Evolutionary conservation across 345 rosid species (phyloP).

Genomic region (Aquilaria malaccensis): DNA sequence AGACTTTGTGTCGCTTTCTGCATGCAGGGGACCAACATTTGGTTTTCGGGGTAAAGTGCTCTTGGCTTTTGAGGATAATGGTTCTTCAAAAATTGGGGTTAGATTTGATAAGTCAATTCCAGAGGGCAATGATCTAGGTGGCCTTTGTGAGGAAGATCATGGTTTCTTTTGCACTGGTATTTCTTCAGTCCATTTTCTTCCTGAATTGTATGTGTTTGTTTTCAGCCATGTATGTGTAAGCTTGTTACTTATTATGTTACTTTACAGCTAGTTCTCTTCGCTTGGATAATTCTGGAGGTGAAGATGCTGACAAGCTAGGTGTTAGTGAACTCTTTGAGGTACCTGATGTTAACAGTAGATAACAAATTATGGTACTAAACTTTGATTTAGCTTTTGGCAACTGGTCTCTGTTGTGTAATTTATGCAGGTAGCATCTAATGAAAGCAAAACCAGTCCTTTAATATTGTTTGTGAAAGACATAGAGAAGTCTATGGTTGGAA

Average conservation of each 20-base stretch:
- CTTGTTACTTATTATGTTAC: conserved; percentile 5
- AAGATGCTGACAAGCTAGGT: conserved; percentile 70
- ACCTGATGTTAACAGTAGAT: conserved; percentile 7
- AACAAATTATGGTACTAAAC: background rate
- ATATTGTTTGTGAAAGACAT: conserved; percentile 77
- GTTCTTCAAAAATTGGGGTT: conserved; percentile 73
- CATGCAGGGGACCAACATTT: conserved; percentile 54
- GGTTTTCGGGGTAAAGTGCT: conserved; percentile 82
- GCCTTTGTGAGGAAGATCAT: conserved; percentile 72
- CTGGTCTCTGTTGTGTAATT: conserved; percentile 12
- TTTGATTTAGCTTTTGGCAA: background rate
- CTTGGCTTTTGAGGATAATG: conserved; percentile 80
- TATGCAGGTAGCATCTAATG: conserved; percentile 50
- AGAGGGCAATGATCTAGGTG: conserved; percentile 91
- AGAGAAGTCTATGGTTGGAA: conserved; percentile 68
- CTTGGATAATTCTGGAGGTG: conserved; percentile 65
- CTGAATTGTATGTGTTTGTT: background rate
- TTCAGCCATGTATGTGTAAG: background rate
- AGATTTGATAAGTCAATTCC: conserved; percentile 72
- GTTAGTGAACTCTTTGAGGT: conserved; percentile 81
- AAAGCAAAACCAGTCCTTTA: conserved; percentile 57
- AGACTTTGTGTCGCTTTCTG: background rate
- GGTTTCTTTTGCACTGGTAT: conserved; percentile 85
- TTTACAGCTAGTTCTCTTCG: conserved; percentile 67
- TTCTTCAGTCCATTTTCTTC: conserved; percentile 1